Base-by-base conservation (phyloP, 306 rosid genomes). In the Rosa lucieae region DNA sequence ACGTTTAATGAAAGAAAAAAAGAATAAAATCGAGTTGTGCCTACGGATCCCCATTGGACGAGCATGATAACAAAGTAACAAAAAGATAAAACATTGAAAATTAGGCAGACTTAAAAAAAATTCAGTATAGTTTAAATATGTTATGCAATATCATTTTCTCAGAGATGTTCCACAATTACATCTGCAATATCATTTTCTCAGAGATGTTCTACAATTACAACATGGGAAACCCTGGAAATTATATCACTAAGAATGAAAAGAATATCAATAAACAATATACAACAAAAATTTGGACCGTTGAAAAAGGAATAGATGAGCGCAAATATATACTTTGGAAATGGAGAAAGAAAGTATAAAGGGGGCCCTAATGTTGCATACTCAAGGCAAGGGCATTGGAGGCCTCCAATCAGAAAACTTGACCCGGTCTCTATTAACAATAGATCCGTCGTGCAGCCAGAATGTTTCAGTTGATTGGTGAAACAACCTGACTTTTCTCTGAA, bases 401-500 rank as follows among this genome's bases (percentile, higher is more conserved):
- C 86, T 89, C 99, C 98, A 93, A 53, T 87, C 85, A 6, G 94
- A 85, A 84, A 96, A 96, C 67, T 88, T 85, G 17, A 90, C 88
- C 48, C 88, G n/a, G 79, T 91, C 81, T 78, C 94, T 88, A 84
- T 93, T 89, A 76, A 93, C 90, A 77, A 86, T 35, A 23, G 99
- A 88, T 70, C 90, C 94, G 63, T 96, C 89, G 75, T 91, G 98
- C 84, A 96, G 78, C 99, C 99, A 96, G 80, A 96, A 96, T 62
- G 98, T 93, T 89, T 91, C 98, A 29, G 88, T 85, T 62, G 99
- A 96, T 53, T 93, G 97, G 81, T 96, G 97, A 87, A 96, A 96
- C 67, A 83, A 85, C 87, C 98, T 88, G 6, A 89, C 89, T 89
- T 96, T 96, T 84, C 98, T 91, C 85, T 93, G 96, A 73, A 96